Evolutionary conservation across 2,329 filamentous ascomycete species (phyloP), one percentile per base, ranked within the genome.

Genomic region (Emergomyces orientalis): DNA sequence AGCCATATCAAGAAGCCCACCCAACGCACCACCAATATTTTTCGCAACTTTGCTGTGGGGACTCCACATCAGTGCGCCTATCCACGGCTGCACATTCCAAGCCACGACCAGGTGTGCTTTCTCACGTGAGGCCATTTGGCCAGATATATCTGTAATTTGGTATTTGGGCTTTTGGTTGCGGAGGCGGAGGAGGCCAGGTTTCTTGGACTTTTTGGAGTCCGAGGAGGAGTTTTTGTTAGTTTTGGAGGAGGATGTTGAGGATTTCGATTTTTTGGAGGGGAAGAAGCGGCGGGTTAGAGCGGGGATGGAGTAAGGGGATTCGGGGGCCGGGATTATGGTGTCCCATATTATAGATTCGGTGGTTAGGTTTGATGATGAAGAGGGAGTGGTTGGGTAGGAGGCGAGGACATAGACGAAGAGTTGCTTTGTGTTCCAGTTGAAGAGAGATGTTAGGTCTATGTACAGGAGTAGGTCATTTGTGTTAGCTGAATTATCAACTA

Each of bases 391-490:
- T 4, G 72, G 80, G 73, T 88, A 88, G 62, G 81, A 87, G 62
- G 93, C 93, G 62, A 91, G 93, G 64, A 99, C 87, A 80, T 96
- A 99, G 75, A 97, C 87, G 78, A 97, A 99, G 71, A 99, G 80
- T 78, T 97, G 90, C 77, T 99, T 99, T 25, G 95, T 99, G 82
- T 99, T 99, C 94, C 93, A 99, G 73, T 90, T 96, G 84, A 97
- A 97, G 70, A 99, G 89, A 52, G 88, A 88, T 65, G 86, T 88
- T 65, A 99, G 84, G 78, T 99, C 93, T 82, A 66, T 39, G 39
- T 19, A 34, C 25, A 25, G 37, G 49, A 25, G 65, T 34, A 32
- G 59, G 34, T 52, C 5, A 37, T 22, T 11, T 8, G 25, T 11
- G 22, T 41, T 63, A 63, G 37, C 55, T 41, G 39, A 4, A 2